phyloP scores from a whole-genome alignment of 495 filamentous ascomycete species.

The Clavariopsis aquatica region DNA sequence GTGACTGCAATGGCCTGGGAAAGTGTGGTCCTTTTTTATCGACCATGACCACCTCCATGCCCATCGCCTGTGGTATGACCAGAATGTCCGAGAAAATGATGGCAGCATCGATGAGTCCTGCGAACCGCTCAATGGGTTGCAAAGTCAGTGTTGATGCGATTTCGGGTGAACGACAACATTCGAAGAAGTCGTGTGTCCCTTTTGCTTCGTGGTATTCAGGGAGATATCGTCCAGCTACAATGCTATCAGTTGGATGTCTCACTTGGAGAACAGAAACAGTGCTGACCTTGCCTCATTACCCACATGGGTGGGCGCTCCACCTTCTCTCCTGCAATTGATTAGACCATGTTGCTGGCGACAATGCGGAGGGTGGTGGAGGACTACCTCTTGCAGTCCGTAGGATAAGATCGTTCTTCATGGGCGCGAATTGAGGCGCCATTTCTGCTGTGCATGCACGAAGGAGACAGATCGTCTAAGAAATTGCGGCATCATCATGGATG shows the following conservation, averaged over 20 bases:
- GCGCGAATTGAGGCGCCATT: conserved; percentile 58
- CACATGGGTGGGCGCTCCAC: conserved; percentile 92
- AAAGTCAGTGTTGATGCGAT: conserved; percentile 87
- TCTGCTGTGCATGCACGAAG: conserved; percentile 26
- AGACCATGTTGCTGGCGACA: conserved; percentile 11
- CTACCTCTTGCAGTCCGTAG: conserved; percentile 85
- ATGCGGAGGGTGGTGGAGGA: neutral
- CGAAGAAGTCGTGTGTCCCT: conserved; percentile 88
- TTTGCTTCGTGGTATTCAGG: conserved; percentile 97
- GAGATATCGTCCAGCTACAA: conserved; percentile 87
- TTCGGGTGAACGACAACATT: conserved; percentile 90
- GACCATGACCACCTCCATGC: conserved; percentile 95
- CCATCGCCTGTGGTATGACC: conserved; percentile 95
- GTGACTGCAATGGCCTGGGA: conserved; percentile 75
- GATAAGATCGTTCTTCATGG: conserved; percentile 86
- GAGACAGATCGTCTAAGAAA: neutral
- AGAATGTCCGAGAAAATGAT: conserved; percentile 99
- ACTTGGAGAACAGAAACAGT: neutral
- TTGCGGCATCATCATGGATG: neutral
- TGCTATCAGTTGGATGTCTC: conserved; percentile 5
- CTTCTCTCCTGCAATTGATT: conserved; percentile 66
- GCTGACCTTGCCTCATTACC: conserved; percentile 96
- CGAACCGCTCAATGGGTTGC: conserved; percentile 89
- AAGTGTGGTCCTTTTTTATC: conserved; percentile 95
- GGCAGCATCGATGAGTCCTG: conserved; percentile 87